phyloP scores from a whole-genome alignment of 2,329 filamentous ascomycete species.

The Sarocladiaceae sp. region DNA sequence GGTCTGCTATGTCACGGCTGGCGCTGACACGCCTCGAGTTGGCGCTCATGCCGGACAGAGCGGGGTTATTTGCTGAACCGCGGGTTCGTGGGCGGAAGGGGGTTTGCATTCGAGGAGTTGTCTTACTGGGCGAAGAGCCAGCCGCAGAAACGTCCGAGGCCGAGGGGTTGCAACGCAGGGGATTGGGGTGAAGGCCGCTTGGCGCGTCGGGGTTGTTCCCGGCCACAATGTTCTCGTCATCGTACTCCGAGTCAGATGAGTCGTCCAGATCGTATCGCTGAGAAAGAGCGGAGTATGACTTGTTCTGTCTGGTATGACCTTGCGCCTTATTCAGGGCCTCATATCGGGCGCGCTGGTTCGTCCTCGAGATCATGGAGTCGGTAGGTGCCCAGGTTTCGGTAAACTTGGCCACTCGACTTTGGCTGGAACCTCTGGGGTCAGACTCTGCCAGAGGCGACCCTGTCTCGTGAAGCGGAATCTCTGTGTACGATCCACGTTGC shows the following conservation, averaged over 20 bases:
- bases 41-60: conserved; percentile 41
- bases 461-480: conserved; percentile 42
- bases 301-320: conserved; percentile 25
- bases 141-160: conserved; percentile 11
- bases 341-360: conserved; percentile 46
- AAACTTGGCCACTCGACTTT: conserved; percentile 40
- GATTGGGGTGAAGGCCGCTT: conserved; percentile 41
- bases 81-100: conserved; percentile 13
- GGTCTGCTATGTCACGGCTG: conserved; percentile 43
- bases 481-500: conserved; percentile 43
- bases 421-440: conserved; percentile 20
- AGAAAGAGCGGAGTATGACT: conserved; percentile 42
- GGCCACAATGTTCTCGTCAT: conserved; percentile 29
- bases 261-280: conserved; percentile 40
- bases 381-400: conserved; percentile 52
- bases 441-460: conserved; percentile 21
- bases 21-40: conserved; percentile 40
- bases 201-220: conserved; percentile 21
- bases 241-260: conserved; percentile 36
- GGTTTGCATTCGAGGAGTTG: conserved; percentile 15
- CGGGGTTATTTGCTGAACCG: conserved; percentile 15
- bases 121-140: conserved; percentile 22
- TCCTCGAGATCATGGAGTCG: conserved; percentile 50
- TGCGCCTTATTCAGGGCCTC: conserved; percentile 31
- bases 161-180: conserved; percentile 47